These are phyloP conservation scores for Coemansia sp. DNA, from an alignment of 192 early-diverging fungal species.

Conservation along the genomic window DNA sequence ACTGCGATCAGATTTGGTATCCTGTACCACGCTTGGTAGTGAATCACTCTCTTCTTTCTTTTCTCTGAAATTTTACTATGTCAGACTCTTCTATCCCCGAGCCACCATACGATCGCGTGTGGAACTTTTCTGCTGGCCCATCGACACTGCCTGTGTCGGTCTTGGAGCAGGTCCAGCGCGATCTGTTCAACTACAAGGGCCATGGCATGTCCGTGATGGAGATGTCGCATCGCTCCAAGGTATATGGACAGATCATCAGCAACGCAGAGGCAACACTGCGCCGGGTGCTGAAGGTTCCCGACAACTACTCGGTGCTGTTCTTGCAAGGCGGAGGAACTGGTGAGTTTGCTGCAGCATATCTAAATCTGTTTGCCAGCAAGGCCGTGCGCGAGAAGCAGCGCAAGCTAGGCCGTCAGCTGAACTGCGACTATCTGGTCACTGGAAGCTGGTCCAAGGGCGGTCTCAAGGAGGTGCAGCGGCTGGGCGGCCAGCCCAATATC, in stretches of 20 bases:
- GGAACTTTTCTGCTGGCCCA: slow-evolving; percentile 90
- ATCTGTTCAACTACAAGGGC: slow-evolving; percentile 77
- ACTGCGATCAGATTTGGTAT: slow-evolving; percentile 1
- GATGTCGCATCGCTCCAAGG: slow-evolving; percentile 87
- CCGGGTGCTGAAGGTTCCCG: slow-evolving; percentile 73
- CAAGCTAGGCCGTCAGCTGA: slow-evolving; percentile 46
- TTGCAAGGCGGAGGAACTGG: slow-evolving; percentile 95
- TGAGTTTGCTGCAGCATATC: slow-evolving; percentile 86
- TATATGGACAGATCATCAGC: slow-evolving; percentile 74
- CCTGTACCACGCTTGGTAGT: background rate
- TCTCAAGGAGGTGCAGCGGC: slow-evolving; percentile 73
- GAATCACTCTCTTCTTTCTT: background rate
- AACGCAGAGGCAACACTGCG: slow-evolving; percentile 73
- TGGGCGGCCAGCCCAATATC: slow-evolving; percentile 80
- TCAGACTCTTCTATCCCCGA: slow-evolving; percentile 10
- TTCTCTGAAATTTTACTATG: slow-evolving; percentile 3
- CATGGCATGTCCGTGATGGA: slow-evolving; percentile 93
- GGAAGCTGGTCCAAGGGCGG: slow-evolving; percentile 91
- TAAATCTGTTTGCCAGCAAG: slow-evolving; percentile 78
- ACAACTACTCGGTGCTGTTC: slow-evolving; percentile 88
- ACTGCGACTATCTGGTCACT: slow-evolving; percentile 86
- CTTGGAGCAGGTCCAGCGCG: slow-evolving; percentile 76
- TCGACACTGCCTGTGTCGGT: slow-evolving; percentile 83
- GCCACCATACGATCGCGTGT: slow-evolving; percentile 48
- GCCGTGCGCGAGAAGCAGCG: slow-evolving; percentile 45